Base-by-base conservation (phyloP, 305 asterid genomes). In the Fraxinus albicans region DNA sequence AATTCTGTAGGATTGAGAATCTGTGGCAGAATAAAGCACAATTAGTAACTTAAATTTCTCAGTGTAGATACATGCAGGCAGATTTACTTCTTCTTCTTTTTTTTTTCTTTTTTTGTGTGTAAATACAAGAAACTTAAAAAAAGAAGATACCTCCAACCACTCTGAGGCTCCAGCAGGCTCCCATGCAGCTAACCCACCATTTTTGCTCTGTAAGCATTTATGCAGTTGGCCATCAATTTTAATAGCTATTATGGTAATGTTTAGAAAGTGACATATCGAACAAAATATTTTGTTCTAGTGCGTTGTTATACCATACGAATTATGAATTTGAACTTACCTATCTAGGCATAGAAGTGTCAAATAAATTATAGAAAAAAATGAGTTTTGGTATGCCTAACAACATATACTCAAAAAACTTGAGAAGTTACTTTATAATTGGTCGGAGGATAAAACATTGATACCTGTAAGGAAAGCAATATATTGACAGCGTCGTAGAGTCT, bases 1-100 rank as follows among this genome's bases (percentile, higher is more conserved):
- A 96, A 94, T 75, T 94, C 99, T 0, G 96, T 91, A 10, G 99
- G 99, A 86, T 96, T 96, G 79, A 96, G 86, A 76, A 94, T 81
- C 98, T 94, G 90, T 12, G 77, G 73, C 77, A 55, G 35, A 76
- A 42, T 15, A 76, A 31, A 83, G 79, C 6, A 65, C 6, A 44
- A 25, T 27, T 25, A 42, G 44, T 73, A 47, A 70, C 35, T 42
- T 70, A 25, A 23, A 23, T 40, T 23, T 67, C 17, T 38, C 1
- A 23, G 29, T 63, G 25, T 0, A 29, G 29, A 55, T 12, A 15
- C 7, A 53, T 15, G 47, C 44, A 15, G 23, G 70, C 38, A 63
- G 65, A 77, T n/a, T 73, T 9, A 36, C 15, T 47, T 29, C 33
- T 29, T 29, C 33, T 29, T 29, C 3, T 29, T 29, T 0, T 29